Base-by-base conservation (phyloP, 345 rosid genomes). In the Pistacia atlantica region DNA sequence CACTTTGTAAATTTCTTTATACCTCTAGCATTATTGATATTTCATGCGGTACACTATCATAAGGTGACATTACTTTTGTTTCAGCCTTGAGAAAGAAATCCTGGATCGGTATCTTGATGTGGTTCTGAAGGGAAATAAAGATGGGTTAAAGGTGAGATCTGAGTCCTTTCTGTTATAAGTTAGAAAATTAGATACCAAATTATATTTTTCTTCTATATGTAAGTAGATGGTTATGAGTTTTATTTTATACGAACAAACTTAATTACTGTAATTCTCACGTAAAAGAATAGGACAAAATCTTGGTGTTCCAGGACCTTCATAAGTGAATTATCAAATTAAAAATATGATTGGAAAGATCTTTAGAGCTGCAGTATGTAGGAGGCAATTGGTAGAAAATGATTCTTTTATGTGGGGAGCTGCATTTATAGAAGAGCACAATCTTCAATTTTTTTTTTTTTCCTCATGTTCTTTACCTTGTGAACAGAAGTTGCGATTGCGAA, bases 61-160 rank as follows among this genome's bases (percentile, higher is more conserved):
- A 48, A 75, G 77, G 57, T 13, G n/a, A 57, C n/a, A 57, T 20
- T 78, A 69, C 56, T 74, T 83, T 73, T 78, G 73, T 65, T 83
- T 80, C 86, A 92, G 99, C 82, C 88, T 93, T 71, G 99, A 92
- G 89, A 96, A 90, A 80, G 99, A 96, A 87, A 91, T 96, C 79
- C 87, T 78, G 60, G 99, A 93, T 82, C 87, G 95, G 74, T 96
- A 96, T 77, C 97, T 93, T 48, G 94, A 96, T 18, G 90, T 80
- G 45, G 98, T 96, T 80, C 88, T 93, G 42, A 96, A 93, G 91
- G 98, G 98, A 83, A 96, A 96, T 77, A 93, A 84, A 84, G 99
- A 93, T 85, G 99, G 98, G 65, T 84, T 96, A 78, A 96, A 93
- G 98, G 98, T 93, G 79, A 82, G 69, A 11, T 67, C 35, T 18